These are phyloP conservation scores for Camelina sativa DNA, from an alignment of 345 rosid genomes.

Conservation along the genomic window DNA sequence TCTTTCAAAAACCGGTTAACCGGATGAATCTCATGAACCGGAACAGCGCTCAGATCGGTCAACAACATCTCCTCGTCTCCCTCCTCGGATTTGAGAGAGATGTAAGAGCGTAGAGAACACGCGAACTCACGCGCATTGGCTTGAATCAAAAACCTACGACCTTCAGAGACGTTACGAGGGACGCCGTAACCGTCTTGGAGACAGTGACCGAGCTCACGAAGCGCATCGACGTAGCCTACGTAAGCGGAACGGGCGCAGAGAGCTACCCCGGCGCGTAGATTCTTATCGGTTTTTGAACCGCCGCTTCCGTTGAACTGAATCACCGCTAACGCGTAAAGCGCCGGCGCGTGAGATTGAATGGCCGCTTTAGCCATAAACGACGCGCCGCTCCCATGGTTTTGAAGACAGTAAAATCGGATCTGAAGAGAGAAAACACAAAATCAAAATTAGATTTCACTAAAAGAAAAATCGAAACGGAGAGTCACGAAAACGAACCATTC, in stretches of 20 bases:
- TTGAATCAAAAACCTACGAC: conserved; percentile 61
- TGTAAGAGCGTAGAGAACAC: conserved; percentile 39
- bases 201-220: conserved; percentile 74
- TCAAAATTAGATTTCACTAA: neutral
- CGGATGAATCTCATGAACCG: conserved; percentile 54
- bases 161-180: conserved; percentile 49
- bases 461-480: neutral
- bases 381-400: conserved; percentile 54
- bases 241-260: conserved; percentile 67
- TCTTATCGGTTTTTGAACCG: conserved; percentile 54
- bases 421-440: conserved; percentile 29
- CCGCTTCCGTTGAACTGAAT: conserved; percentile 85
- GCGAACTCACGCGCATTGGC: conserved; percentile 68
- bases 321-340: conserved; percentile 63
- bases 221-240: conserved; percentile 63
- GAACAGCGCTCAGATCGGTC: conserved; percentile 36
- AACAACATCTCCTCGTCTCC: neutral
- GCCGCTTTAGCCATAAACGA: conserved; percentile 76
- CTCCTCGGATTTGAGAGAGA: conserved; percentile 1
- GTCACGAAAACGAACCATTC: conserved; percentile 53
- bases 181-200: conserved; percentile 78
- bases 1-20: conserved; percentile 60
- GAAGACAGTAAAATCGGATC: conserved; percentile 79
- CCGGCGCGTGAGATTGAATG: conserved; percentile 58
- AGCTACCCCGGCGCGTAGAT: conserved; percentile 66